Evolutionary conservation across 352 stramenopile genomes (phyloP).

Genomic region (Pythium folliculosum): DNA sequence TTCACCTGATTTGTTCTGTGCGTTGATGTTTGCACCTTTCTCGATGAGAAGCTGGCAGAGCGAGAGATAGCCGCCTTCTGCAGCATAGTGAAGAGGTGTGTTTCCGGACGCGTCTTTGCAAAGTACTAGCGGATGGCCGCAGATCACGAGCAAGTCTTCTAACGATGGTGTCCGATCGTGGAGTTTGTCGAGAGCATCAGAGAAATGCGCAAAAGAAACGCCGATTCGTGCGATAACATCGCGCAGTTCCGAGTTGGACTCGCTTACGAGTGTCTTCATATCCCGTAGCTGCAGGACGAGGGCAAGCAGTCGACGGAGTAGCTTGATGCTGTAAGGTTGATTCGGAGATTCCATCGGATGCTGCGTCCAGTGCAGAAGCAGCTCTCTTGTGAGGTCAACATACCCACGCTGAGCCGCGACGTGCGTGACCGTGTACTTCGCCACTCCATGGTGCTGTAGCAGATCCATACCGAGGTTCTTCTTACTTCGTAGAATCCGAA

Average conservation of each 20-base stretch:
- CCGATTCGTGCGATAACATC: constrained; percentile 54
- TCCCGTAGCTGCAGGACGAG: constrained; percentile 52
- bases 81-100: constrained; percentile 75
- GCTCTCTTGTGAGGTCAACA: constrained; percentile 52
- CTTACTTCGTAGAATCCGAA: constrained; percentile 55
- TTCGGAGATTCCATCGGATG: constrained; percentile 65
- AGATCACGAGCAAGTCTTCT: constrained; percentile 68
- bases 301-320: constrained; percentile 50
- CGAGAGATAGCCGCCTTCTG: constrained; percentile 70
- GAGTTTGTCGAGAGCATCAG: constrained; percentile 64
- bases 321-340: constrained; percentile 63
- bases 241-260: constrained; percentile 57
- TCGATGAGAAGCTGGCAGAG: constrained; percentile 64
- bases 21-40: constrained; percentile 74
- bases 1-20: constrained; percentile 75
- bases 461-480: constrained; percentile 64
- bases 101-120: constrained; percentile 66
- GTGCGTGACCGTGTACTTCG: constrained; percentile 64
- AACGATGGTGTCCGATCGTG: constrained; percentile 54
- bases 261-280: constrained; percentile 55
- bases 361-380: constrained; percentile 59
- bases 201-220: constrained; percentile 63
- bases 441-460: constrained; percentile 60
- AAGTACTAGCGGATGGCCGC: constrained; percentile 67
- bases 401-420: constrained; percentile 75